A percentile compares a stretch with the other conserved stretches of the same genome.
Conservation (phyloP, 176 grass and related monocot genomes). For the Ampelocalamus luodianensis region DNA sequence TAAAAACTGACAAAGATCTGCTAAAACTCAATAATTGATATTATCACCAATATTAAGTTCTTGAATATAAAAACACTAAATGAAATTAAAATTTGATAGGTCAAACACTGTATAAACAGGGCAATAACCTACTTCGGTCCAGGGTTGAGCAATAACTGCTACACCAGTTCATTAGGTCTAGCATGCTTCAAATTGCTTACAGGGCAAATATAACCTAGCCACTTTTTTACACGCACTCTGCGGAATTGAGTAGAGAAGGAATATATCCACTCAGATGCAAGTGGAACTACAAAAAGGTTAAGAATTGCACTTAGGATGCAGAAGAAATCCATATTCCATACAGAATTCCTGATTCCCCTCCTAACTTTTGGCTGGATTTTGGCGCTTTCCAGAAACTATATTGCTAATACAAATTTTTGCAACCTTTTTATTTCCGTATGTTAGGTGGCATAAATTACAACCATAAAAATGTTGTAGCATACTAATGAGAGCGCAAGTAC, state of each 20-base stretch:
- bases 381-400: background rate
- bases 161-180: background rate
- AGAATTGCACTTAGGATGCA: background rate
- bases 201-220: background rate
- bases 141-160: background rate
- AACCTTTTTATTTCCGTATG: background rate
- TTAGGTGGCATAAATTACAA: constrained; percentile 24
- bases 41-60: background rate
- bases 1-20: constrained; percentile 3
- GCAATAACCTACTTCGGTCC: background rate
- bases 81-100: background rate
- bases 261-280: constrained; percentile 4
- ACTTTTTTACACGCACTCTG: background rate
- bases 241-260: background rate
- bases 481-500: constrained; percentile 57
- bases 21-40: background rate
- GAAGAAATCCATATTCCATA: background rate
- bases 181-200: background rate
- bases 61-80: background rate
- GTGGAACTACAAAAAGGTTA: background rate
- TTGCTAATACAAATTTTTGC: constrained; percentile 1
- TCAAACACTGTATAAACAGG: background rate
- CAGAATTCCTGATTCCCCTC: background rate
- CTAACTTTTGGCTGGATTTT: background rate
- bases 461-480: background rate